A percentile compares a stretch with the other conserved stretches of the same genome.
phyloP scores from a whole-genome alignment of 179 eudicot species.

The Patellifolia procumbens region DNA sequence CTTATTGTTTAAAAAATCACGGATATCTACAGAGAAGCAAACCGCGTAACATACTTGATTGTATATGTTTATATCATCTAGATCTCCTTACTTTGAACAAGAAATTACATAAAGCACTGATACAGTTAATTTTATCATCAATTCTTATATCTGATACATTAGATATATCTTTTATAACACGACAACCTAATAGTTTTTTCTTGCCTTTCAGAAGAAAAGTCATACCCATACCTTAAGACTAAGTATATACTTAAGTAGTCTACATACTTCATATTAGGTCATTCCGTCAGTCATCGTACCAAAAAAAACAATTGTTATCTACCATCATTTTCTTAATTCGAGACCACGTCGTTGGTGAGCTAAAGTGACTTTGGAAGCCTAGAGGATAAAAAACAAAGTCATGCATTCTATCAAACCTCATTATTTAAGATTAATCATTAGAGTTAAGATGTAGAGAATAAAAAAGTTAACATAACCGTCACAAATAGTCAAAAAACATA shows the following conservation, averaged over 20 bases:
- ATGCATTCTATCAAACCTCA: not conserved
- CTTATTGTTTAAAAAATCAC: no score
- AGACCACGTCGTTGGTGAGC: not conserved
- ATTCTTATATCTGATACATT: no score
- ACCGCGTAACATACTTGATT: no score
- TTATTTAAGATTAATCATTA: slow-evolving; percentile 10
- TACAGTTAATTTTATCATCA: no score
- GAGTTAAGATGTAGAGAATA: not conserved
- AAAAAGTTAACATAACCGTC: not conserved
- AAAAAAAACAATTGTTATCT: not conserved
- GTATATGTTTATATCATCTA: no score
- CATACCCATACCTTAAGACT: not conserved
- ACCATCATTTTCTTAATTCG: not conserved
- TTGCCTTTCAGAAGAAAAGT: not conserved
- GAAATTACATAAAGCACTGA: no score
- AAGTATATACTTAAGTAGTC: not conserved
- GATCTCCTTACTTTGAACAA: no score
- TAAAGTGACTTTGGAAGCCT: slow-evolving; percentile 1
- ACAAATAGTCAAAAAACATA: not conserved
- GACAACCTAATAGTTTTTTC: not conserved
- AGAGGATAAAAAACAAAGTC: slow-evolving; percentile 8
- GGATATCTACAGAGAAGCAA: no score
- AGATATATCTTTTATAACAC: no score
- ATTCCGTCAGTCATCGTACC: not conserved
- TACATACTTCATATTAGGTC: not conserved